Percentiles rank a stretch among this genome's conserved stretches.
These are phyloP conservation scores for Ustilago esculenta DNA, from an alignment of 1,284 basidiomycete species.

Conservation along the genomic window DNA sequence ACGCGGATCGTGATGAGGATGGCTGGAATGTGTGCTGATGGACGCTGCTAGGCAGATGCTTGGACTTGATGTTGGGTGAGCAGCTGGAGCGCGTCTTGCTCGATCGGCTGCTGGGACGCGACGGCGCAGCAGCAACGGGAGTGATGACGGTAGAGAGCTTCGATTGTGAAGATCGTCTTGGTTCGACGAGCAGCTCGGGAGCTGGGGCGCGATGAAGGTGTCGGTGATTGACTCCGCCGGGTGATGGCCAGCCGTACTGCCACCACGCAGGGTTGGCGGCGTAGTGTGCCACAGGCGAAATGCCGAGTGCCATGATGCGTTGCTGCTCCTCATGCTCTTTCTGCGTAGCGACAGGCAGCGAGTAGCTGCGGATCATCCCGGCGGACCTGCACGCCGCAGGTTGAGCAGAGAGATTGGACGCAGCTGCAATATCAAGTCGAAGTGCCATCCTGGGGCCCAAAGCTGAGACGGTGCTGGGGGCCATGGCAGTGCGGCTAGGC, in stretches of 20 bases:
- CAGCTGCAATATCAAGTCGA: slow-evolving; percentile 34
- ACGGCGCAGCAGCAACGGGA: slow-evolving; percentile 5
- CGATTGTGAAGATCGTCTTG: slow-evolving; percentile 21
- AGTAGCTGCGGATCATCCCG: slow-evolving; percentile 56
- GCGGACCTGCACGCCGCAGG: slow-evolving; percentile 22
- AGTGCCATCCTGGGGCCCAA: slow-evolving; percentile 19
- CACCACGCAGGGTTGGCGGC: slow-evolving; percentile 40
- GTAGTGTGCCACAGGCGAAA: slow-evolving; percentile 23
- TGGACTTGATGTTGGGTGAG: slow-evolving; percentile 39
- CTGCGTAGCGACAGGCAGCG: slow-evolving; percentile 59
- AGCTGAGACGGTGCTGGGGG: not conserved
- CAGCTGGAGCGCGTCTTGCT: slow-evolving; percentile 36
- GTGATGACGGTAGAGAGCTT: slow-evolving; percentile 24
- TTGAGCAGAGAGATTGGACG: slow-evolving; percentile 13
- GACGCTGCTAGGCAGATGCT: slow-evolving; percentile 33
- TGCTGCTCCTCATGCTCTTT: slow-evolving; percentile 53
- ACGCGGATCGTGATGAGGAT: slow-evolving; percentile 19
- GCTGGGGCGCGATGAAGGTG: slow-evolving; percentile 17
- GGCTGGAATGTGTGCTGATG: slow-evolving; percentile 27
- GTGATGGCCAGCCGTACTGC: slow-evolving; percentile 47
- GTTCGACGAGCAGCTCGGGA: slow-evolving; percentile 16
- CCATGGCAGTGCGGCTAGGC: slow-evolving; percentile 6
- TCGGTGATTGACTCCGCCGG: slow-evolving; percentile 37
- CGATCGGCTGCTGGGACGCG: slow-evolving; percentile 15
- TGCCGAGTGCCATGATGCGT: slow-evolving; percentile 46